phyloP scores from a whole-genome alignment of 2,329 filamentous ascomycete genomes.

The Akanthomyces lecanii region DNA sequence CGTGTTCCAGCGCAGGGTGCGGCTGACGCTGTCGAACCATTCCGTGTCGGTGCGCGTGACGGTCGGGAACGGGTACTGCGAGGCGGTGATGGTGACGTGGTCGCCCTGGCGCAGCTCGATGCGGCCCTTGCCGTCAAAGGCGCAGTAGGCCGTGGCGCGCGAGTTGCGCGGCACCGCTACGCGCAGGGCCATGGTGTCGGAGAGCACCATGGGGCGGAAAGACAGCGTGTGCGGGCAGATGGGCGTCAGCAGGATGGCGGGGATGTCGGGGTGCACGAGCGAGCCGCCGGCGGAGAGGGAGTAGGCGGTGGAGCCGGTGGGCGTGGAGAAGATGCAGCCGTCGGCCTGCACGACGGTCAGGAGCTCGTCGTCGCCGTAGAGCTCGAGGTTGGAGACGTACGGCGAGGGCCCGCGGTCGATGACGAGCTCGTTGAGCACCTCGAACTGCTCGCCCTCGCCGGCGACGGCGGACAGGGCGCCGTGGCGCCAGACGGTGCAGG shows the following conservation, averaged over 20 bases:
- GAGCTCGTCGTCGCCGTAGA: conserved; percentile 92
- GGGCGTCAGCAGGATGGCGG: conserved; percentile 90
- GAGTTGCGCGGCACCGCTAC: conserved; percentile 81
- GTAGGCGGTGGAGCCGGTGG: conserved; percentile 92
- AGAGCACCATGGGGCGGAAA: conserved; percentile 96
- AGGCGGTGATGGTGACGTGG: conserved; percentile 92
- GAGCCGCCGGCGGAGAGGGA: conserved; percentile 93
- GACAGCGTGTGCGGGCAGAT: conserved; percentile 97
- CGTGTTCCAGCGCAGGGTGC: conserved; percentile 92
- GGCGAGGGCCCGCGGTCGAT: conserved; percentile 95
- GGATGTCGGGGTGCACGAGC: conserved; percentile 93
- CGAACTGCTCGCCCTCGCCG: conserved; percentile 87
- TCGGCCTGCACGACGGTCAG: conserved; percentile 95
- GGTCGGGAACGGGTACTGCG: conserved; percentile 94
- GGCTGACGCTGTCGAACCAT: conserved; percentile 94
- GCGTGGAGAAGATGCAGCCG: conserved; percentile 95
- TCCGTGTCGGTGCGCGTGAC: conserved; percentile 85
- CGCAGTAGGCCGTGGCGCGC: conserved; percentile 90
- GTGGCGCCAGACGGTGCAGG: conserved; percentile 88
- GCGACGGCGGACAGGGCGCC: conserved; percentile 46
- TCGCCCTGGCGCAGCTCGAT: conserved; percentile 91
- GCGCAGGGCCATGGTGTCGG: conserved; percentile 87
- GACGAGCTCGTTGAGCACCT: conserved; percentile 96
- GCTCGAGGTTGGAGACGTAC: conserved; percentile 93
- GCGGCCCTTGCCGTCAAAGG: conserved; percentile 95